phyloP scores from a whole-genome alignment of 192 early-diverging fungal genomes.

The Podila horticola region DNA sequence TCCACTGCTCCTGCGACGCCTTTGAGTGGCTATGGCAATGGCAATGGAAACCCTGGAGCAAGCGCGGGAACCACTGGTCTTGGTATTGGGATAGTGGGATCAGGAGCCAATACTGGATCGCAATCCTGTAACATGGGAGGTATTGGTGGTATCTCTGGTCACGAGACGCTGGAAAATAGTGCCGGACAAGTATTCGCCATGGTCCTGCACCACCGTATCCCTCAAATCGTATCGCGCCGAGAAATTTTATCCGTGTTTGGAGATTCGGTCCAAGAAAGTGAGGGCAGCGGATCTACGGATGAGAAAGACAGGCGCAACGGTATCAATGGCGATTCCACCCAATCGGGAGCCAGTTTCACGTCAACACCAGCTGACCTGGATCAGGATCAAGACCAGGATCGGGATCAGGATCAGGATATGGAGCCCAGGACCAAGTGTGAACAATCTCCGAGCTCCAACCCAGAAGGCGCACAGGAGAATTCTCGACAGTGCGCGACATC shows the following conservation, averaged over 20 bases:
- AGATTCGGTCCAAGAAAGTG: background rate
- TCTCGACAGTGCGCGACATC: slow-evolving; percentile 9
- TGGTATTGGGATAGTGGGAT: slow-evolving; percentile 6
- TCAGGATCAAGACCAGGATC: slow-evolving; percentile 10
- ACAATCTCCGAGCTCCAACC: slow-evolving; percentile 1
- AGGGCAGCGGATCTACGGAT: background rate
- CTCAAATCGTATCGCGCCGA: slow-evolving; percentile 51
- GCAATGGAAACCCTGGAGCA: background rate
- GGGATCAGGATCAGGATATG: slow-evolving; percentile 28
- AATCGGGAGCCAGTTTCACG: background rate
- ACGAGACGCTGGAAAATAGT: slow-evolving; percentile 31
- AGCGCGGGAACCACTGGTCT: background rate
- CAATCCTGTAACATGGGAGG: slow-evolving; percentile 18
- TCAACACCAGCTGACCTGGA: background rate
- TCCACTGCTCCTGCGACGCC: slow-evolving; percentile 13
- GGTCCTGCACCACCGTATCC: slow-evolving; percentile 62
- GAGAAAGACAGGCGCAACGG: background rate
- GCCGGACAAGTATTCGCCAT: slow-evolving; percentile 55
- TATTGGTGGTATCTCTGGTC: slow-evolving; percentile 23
- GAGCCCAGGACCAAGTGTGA: slow-evolving; percentile 1
- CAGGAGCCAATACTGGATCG: background rate
- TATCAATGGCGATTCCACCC: background rate
- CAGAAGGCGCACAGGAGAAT: slow-evolving; percentile 5
- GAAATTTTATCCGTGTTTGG: slow-evolving; percentile 5
- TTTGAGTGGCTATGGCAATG: background rate